Base-by-base conservation (phyloP, 1,284 basidiomycete genomes). In the Flammula alnicola region DNA sequence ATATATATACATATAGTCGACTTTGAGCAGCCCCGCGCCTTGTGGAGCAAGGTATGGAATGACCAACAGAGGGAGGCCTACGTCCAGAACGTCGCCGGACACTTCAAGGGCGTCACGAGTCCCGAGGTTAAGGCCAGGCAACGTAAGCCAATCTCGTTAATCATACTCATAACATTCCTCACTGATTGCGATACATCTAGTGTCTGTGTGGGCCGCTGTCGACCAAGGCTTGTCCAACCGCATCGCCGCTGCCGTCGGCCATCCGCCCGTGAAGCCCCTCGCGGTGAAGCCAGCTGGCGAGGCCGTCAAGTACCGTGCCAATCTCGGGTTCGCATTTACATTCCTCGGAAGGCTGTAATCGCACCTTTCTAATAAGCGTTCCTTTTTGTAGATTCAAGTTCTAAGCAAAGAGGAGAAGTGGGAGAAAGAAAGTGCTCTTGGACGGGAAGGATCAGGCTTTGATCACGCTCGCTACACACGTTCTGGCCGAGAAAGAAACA, bases 1-100 rank as follows among this genome's bases (percentile, higher is more conserved):
- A n/a, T n/a, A n/a, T n/a, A n/a, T n/a, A n/a, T 2, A 3, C 23
- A 14, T 47, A 47, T 63, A 87, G 83, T 91, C 62, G 94, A 97
- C 78, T 97, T 97, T 64, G 90, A 93, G 72, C 93, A 95, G 64
- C 93, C 95, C 5, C 83, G 93, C 51, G 83, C 77, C 11, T 75
- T 97, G 37, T 96, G 85, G 81, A 64, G 71, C 55, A 86, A 83
- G 61, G 93, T 95, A 19, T 88, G 93, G 76, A 79, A 78, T 54
- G 85, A 92, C 51, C 74, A 73, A 17, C 79, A 81, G 48, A 79
- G 83, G 41, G 76, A 83, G 55, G 84, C 88, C 58, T 86, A 89
- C 59, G 80, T 95, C 59, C 64, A 78, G 65, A 95, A 95, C 65
- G 75, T 96, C 49, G 78, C 87, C 16, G 90, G 77, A 0, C 89